A percentile compares a stretch with the other conserved stretches of the same genome.
Conservation (phyloP, 2,329 filamentous ascomycete genomes). For the Coniella vitis region DNA sequence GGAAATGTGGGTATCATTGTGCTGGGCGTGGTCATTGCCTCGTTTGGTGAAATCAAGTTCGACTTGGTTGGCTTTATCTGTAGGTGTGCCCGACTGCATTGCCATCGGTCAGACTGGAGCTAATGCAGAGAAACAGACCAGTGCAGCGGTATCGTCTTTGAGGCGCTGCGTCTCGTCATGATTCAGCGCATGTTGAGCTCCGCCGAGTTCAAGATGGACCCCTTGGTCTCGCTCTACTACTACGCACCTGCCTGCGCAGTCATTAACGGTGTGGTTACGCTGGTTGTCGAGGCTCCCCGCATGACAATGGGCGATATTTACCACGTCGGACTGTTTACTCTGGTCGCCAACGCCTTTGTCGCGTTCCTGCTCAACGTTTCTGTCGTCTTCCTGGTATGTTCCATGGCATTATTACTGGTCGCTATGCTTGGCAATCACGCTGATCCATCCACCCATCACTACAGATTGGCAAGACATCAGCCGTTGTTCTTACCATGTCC, state of each 20-base stretch:
- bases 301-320: slow-evolving; percentile 61
- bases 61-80: slow-evolving; percentile 66
- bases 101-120: not conserved
- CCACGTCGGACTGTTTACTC: slow-evolving; percentile 60
- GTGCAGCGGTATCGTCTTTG: slow-evolving; percentile 65
- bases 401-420: not conserved
- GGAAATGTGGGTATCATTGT: slow-evolving; percentile 88
- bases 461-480: slow-evolving; percentile 64
- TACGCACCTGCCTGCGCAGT: slow-evolving; percentile 71
- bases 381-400: slow-evolving; percentile 68
- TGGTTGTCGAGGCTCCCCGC: slow-evolving; percentile 61
- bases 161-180: slow-evolving; percentile 71
- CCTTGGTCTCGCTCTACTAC: slow-evolving; percentile 78
- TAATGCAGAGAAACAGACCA: slow-evolving; percentile 43
- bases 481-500: slow-evolving; percentile 64
- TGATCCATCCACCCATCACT: not conserved
- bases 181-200: slow-evolving; percentile 70
- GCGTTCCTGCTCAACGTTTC: slow-evolving; percentile 74
- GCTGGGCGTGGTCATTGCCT: slow-evolving; percentile 82
- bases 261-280: slow-evolving; percentile 65
- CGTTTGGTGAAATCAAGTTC: slow-evolving; percentile 86
- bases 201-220: slow-evolving; percentile 79
- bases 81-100: not conserved
- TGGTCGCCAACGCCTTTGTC: slow-evolving; percentile 63
- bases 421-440: not conserved